These are phyloP conservation scores for Naganishia friedmannii DNA, from an alignment of 768 basidiomycete species.

Conservation along the genomic window DNA sequence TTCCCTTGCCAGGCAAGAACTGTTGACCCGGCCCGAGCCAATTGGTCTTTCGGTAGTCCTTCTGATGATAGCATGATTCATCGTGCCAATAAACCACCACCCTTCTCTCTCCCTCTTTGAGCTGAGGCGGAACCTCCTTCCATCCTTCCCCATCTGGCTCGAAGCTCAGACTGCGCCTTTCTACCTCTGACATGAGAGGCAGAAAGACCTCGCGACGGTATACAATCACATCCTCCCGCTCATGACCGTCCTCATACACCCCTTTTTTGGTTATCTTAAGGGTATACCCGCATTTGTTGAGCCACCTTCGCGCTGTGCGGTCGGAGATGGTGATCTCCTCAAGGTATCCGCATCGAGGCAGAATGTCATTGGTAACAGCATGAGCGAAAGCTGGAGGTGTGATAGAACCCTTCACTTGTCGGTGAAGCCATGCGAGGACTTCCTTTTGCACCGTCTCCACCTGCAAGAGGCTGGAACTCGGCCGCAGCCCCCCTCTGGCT, in stretches of 20 bases:
- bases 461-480: not conserved
- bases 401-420: not conserved
- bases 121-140: no score
- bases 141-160: not conserved
- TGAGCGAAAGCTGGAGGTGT: not conserved
- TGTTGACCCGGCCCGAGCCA: not conserved
- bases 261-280: slow-evolving; percentile 13
- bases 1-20: not conserved
- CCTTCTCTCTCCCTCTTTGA: not conserved
- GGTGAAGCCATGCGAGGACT: not conserved
- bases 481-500: not conserved
- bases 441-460: not conserved
- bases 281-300: not conserved
- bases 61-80: slow-evolving; percentile 11
- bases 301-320: slow-evolving; percentile 8
- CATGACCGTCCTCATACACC: slow-evolving; percentile 16
- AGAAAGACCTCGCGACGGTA: not conserved
- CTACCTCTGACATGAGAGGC: not conserved
- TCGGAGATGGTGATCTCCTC: not conserved
- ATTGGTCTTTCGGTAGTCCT: not conserved
- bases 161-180: not conserved
- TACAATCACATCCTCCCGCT: slow-evolving; percentile 6
- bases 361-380: not conserved
- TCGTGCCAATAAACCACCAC: slow-evolving; percentile 6
- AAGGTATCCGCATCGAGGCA: not conserved